These are phyloP conservation scores for Aspergillus quadrilineatus DNA, from an alignment of 2,329 filamentous ascomycete species.

Conservation along the genomic window DNA sequence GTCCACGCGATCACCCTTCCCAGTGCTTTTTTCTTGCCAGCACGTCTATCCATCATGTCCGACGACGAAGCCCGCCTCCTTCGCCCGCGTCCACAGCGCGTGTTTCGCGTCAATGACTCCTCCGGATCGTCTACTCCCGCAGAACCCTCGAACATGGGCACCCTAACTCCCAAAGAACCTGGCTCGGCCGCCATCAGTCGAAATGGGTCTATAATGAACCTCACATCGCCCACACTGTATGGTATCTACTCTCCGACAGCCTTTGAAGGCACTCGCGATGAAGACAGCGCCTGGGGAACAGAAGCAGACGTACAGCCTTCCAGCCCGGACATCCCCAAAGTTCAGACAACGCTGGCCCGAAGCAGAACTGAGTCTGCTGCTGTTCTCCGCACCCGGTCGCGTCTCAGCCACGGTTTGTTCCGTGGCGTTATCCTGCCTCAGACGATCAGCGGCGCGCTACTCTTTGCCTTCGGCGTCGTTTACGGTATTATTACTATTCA, in stretches of 20 bases:
- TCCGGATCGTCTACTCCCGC: conserved; percentile 43
- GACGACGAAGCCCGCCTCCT: conserved; percentile 54
- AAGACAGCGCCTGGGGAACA: conserved; percentile 73
- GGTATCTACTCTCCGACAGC: conserved; percentile 80
- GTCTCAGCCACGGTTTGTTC: conserved; percentile 39
- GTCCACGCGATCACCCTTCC: not conserved
- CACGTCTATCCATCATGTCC: conserved; percentile 26
- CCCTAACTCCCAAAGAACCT: conserved; percentile 34
- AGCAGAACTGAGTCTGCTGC: conserved; percentile 26
- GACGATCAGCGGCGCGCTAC: conserved; percentile 58
- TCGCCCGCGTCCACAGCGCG: conserved; percentile 69
- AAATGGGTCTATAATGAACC: conserved; percentile 76
- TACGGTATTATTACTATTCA: conserved; percentile 82
- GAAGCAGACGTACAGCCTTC: conserved; percentile 75
- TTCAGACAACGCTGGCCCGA: conserved; percentile 36
- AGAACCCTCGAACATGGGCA: conserved; percentile 36
- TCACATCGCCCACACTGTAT: conserved; percentile 84
- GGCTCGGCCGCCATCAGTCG: conserved; percentile 56
- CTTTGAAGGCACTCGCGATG: conserved; percentile 56
- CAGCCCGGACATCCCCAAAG: conserved; percentile 42
- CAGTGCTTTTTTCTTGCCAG: not conserved
- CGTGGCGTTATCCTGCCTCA: conserved; percentile 54
- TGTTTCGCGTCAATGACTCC: conserved; percentile 62
- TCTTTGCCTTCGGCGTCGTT: conserved; percentile 76
- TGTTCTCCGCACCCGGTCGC: conserved; percentile 36